Percentiles rank a stretch among this genome's conserved stretches.
phyloP scores from a whole-genome alignment of 192 early-diverging fungal genomes.

The Backusella psychrophila region DNA sequence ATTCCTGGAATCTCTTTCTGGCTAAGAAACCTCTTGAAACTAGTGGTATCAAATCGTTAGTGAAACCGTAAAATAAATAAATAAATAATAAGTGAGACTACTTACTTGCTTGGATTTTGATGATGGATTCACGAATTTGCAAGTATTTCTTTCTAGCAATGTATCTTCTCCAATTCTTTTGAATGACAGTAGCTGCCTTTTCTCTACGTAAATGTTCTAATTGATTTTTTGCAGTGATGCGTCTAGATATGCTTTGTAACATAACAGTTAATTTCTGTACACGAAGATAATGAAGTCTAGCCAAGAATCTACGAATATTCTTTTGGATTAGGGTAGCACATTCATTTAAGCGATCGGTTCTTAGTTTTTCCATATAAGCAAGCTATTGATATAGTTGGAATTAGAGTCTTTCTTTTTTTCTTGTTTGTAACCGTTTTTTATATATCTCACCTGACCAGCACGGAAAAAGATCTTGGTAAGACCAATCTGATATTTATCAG shows the following conservation, averaged over 20 bases:
- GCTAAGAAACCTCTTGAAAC: conserved; percentile 66
- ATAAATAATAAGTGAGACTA: neutral
- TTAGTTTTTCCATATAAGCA: conserved; percentile 85
- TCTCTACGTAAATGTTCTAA: conserved; percentile 56
- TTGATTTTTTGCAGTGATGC: conserved; percentile 49
- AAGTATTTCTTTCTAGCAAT: conserved; percentile 50
- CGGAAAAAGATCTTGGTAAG: conserved; percentile 98
- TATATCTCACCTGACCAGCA: conserved; percentile 69
- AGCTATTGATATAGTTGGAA: conserved; percentile 27
- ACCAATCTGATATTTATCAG: conserved; percentile 92
- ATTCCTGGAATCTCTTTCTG: conserved; percentile 53
- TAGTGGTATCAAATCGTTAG: neutral
- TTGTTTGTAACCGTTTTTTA: neutral
- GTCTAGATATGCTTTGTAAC: conserved; percentile 69
- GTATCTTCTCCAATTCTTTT: conserved; percentile 69
- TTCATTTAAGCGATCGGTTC: conserved; percentile 77
- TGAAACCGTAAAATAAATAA: neutral
- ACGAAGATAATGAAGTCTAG: conserved; percentile 56
- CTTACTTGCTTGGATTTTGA: conserved; percentile 62
- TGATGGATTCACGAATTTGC: conserved; percentile 42
- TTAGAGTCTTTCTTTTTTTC: neutral
- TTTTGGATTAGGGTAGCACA: conserved; percentile 90
- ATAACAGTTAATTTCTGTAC: conserved; percentile 54
- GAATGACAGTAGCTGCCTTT: conserved; percentile 72
- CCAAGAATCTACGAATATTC: conserved; percentile 71